A percentile compares a stretch with the other conserved stretches of the same genome.
Evolutionary conservation across 2,329 filamentous ascomycete genomes (phyloP).

Genomic region (Botrytis fragariae): DNA sequence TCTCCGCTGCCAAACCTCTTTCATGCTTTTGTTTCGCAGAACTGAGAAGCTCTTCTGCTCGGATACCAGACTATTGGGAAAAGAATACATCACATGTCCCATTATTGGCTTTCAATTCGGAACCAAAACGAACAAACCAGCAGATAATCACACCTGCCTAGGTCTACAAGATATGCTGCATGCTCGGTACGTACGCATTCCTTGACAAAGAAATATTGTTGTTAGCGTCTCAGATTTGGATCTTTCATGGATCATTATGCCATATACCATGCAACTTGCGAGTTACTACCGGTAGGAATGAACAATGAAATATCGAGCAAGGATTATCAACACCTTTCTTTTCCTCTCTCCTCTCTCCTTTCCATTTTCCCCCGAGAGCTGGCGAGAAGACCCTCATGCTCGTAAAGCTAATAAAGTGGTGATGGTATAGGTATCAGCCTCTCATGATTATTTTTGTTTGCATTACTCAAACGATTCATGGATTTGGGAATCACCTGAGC

Average conservation of each 20-base stretch:
- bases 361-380: not conserved
- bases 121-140: not conserved
- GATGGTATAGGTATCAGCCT: not conserved
- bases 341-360: not conserved
- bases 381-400: not conserved
- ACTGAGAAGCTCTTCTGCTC: not conserved
- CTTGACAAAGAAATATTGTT: slow-evolving; percentile 15
- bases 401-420: not conserved
- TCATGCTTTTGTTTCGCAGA: not conserved
- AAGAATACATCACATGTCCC: not conserved
- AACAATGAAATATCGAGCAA: slow-evolving; percentile 4
- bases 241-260: not conserved
- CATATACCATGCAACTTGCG: not conserved
- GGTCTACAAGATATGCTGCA: not conserved
- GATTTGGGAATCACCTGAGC: not conserved
- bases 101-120: not conserved
- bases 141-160: no score
- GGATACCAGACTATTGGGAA: not conserved
- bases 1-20: slow-evolving; percentile 16
- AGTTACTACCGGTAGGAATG: not conserved
- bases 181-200: not conserved
- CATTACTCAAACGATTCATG: slow-evolving; percentile 12
- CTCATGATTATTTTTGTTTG: not conserved
- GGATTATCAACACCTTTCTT: not conserved
- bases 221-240: not conserved